These are phyloP conservation scores for Russula brevipes DNA, from an alignment of 768 basidiomycete species.

Conservation along the genomic window DNA sequence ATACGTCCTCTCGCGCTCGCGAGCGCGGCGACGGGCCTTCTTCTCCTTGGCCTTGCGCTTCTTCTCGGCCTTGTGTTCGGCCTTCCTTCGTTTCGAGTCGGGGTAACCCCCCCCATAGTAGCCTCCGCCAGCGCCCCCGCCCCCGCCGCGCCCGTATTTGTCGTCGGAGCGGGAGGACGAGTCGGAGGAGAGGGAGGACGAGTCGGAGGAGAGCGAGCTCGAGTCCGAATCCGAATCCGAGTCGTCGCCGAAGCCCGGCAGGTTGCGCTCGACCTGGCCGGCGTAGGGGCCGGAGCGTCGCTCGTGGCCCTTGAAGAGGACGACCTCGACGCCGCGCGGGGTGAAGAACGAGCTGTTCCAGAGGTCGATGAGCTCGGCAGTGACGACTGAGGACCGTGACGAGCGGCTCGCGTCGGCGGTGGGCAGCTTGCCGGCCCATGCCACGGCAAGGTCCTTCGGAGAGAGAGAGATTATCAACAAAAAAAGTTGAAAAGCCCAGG, in stretches of 20 bases:
- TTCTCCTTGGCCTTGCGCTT: conserved; percentile 59
- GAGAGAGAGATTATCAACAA: background rate
- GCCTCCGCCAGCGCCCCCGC: conserved; percentile 28
- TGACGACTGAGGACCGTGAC: conserved; percentile 54
- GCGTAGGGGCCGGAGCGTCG: conserved; percentile 61
- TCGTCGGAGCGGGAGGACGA: conserved; percentile 37
- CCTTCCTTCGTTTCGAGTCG: conserved; percentile 48
- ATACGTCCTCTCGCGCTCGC: conserved; percentile 58
- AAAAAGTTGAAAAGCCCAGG: too few relatives aligned
- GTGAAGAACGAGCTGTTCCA: conserved; percentile 80
- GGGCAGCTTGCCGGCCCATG: conserved; percentile 75
- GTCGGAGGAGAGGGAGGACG: conserved; percentile 33
- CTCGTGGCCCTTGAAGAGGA: conserved; percentile 76
- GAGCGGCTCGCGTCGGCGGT: conserved; percentile 45
- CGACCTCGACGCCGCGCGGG: conserved; percentile 67
- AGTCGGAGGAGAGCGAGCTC: too few relatives aligned
- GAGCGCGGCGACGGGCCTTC: conserved; percentile 54
- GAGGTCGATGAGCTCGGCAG: conserved; percentile 67
- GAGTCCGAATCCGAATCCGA: conserved; percentile 38
- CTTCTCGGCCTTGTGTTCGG: conserved; percentile 54
- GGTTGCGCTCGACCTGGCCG: conserved; percentile 50
- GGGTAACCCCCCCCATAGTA: conserved; percentile 34
- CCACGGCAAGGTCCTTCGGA: conserved; percentile 60
- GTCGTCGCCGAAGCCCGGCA: conserved; percentile 44
- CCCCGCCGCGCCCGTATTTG: conserved; percentile 35